Conservation (phyloP, 257 asterid species). For the Datura wrightii region DNA sequence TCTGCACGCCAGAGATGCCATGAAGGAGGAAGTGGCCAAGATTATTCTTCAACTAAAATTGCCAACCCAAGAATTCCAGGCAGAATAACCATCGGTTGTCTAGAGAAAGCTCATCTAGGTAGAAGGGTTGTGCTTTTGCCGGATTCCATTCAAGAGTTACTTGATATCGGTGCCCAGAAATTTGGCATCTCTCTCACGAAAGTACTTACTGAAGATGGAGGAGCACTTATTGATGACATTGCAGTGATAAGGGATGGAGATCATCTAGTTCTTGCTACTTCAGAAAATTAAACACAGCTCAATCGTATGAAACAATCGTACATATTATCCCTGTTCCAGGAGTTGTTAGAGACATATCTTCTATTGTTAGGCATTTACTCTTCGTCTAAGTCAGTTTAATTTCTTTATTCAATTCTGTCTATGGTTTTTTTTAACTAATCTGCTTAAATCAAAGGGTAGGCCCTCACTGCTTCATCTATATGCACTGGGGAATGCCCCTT, state of each 20-base stretch:
- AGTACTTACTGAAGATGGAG: slow-evolving; percentile 58
- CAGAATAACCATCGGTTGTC: slow-evolving; percentile 62
- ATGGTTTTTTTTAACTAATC: neutral
- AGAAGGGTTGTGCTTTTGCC: slow-evolving; percentile 64
- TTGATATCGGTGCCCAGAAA: slow-evolving; percentile 62
- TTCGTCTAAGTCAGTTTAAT: neutral
- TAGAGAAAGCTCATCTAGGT: slow-evolving; percentile 46
- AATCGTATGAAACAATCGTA: neutral
- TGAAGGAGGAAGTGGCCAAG: slow-evolving; percentile 40
- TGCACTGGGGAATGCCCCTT: slow-evolving; percentile 6
- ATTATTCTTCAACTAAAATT: slow-evolving; percentile 37
- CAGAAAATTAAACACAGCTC: slow-evolving; percentile 21
- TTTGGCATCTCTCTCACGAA: slow-evolving; percentile 55
- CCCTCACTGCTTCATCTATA: neutral
- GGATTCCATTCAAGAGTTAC: slow-evolving; percentile 54
- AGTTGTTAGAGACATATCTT: neutral
- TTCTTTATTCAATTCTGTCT: neutral
- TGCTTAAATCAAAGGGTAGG: neutral
- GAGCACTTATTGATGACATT: slow-evolving; percentile 59
- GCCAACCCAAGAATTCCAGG: slow-evolving; percentile 27
- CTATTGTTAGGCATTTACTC: slow-evolving; percentile 20
- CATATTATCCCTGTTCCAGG: neutral
- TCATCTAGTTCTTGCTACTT: slow-evolving; percentile 58
- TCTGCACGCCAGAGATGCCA: slow-evolving; percentile 50
- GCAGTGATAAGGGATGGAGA: slow-evolving; percentile 74